These are phyloP conservation scores for Exophiala aquamarina DNA, from an alignment of 2,329 filamentous ascomycete species.

Conservation along the genomic window DNA sequence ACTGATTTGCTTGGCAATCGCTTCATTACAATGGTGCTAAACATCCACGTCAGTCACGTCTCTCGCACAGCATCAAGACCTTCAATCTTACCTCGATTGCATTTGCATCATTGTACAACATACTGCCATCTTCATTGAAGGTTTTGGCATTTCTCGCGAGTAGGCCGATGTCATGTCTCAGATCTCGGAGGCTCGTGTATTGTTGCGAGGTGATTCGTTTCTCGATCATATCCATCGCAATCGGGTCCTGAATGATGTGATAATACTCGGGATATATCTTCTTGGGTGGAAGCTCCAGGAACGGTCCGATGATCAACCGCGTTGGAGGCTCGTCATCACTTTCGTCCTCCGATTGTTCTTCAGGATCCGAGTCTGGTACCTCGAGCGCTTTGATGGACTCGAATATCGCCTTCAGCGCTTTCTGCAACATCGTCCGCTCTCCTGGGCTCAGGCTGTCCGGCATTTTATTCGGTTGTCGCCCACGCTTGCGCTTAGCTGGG, in stretches of 20 bases:
- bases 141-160: constrained; percentile 90
- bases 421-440: constrained; percentile 75
- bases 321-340: constrained; percentile 56
- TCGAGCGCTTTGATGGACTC: constrained; percentile 82
- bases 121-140: constrained; percentile 94
- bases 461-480: constrained; percentile 69
- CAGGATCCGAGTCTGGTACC: constrained; percentile 63
- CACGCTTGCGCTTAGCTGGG: constrained; percentile 72
- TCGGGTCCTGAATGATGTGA: constrained; percentile 84
- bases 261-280: constrained; percentile 94
- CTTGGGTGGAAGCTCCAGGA: constrained; percentile 86
- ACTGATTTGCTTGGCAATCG: constrained; percentile 26
- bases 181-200: constrained; percentile 76
- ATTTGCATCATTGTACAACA: constrained; percentile 89
- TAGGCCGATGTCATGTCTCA: constrained; percentile 78
- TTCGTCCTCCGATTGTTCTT: constrained; percentile 51
- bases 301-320: constrained; percentile 87
- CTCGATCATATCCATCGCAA: constrained; percentile 93
- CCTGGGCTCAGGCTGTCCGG: constrained; percentile 64
- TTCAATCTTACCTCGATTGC: constrained; percentile 71
- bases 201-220: constrained; percentile 96
- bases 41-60: constrained; percentile 10
- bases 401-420: constrained; percentile 73
- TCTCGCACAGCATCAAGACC: not conserved
- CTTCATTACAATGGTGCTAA: constrained; percentile 29